Evolutionary conservation across 2,329 filamentous ascomycete species (phyloP).

Genomic region (Colletotrichum coccodes): DNA sequence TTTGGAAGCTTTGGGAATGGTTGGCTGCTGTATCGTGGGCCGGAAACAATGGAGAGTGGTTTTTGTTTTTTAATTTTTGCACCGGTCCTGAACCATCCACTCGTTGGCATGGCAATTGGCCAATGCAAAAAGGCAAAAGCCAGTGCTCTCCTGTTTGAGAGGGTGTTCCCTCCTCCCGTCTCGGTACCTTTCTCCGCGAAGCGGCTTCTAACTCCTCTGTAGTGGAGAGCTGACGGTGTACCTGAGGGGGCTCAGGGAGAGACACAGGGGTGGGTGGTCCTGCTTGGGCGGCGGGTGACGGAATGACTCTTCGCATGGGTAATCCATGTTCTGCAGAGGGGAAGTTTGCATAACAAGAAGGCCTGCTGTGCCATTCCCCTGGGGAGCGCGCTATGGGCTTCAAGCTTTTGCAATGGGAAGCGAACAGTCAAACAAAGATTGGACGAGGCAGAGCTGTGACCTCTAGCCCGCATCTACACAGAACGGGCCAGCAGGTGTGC

Average conservation of each 20-base stretch:
- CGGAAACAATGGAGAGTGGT: background rate
- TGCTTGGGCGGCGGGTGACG: background rate
- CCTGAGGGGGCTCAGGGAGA: background rate
- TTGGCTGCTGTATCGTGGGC: background rate
- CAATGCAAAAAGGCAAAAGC: constrained; percentile 12
- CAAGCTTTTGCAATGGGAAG: constrained; percentile 12
- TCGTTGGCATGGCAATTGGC: constrained; percentile 29
- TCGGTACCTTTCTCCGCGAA: constrained; percentile 9
- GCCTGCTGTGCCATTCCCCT: constrained; percentile 22
- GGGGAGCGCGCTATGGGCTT: constrained; percentile 15
- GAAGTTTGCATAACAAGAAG: constrained; percentile 22
- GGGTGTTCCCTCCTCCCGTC: constrained; percentile 27
- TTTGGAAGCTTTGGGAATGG: background rate
- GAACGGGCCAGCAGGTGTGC: no score
- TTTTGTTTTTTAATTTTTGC: background rate
- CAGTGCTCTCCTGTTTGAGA: constrained; percentile 13
- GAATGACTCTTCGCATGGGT: constrained; percentile 15
- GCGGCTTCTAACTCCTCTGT: background rate
- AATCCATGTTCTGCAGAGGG: constrained; percentile 25
- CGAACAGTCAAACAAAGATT: constrained; percentile 30
- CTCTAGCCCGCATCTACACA: background rate
- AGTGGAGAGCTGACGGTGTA: background rate
- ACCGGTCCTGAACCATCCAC: background rate
- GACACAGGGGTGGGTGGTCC: background rate
- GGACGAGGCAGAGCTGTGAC: background rate